Evolutionary conservation across 2,329 filamentous ascomycete species (phyloP).

Genomic region (Ophiostoma populinum): DNA sequence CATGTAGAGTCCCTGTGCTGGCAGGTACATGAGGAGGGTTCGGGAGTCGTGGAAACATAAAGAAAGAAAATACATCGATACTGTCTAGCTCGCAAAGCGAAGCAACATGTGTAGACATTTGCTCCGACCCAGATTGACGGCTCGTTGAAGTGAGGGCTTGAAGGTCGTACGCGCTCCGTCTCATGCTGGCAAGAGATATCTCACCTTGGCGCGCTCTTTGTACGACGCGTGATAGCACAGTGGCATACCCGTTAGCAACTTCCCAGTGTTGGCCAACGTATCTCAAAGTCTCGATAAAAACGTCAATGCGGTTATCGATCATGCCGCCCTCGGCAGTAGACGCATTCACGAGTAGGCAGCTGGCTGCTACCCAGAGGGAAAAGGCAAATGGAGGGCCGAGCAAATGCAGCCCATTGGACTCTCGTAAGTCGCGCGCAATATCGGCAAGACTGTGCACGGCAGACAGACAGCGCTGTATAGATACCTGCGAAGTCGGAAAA

Average conservation of each 20-base stretch:
- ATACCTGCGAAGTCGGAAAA: slow-evolving; percentile 74
- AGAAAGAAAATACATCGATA: slow-evolving; percentile 2
- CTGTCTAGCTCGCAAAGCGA: slow-evolving; percentile 3
- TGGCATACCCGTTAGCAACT: slow-evolving; percentile 67
- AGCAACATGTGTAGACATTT: neutral
- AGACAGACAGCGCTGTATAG: slow-evolving; percentile 62
- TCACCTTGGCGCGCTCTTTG: slow-evolving; percentile 72
- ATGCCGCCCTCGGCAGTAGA: slow-evolving; percentile 36
- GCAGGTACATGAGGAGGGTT: neutral
- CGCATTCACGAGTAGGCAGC: slow-evolving; percentile 76
- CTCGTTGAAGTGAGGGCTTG: slow-evolving; percentile 78
- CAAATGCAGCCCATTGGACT: slow-evolving; percentile 57
- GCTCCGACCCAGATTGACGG: slow-evolving; percentile 26
- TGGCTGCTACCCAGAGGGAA: slow-evolving; percentile 77
- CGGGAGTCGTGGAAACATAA: neutral
- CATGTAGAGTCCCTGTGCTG: too few species aligned
- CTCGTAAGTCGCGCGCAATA: slow-evolving; percentile 60
- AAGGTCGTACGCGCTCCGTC: slow-evolving; percentile 67
- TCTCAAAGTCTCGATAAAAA: slow-evolving; percentile 66
- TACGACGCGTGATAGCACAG: slow-evolving; percentile 62
- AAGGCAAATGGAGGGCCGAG: slow-evolving; percentile 85
- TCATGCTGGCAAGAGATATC: slow-evolving; percentile 78
- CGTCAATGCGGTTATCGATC: slow-evolving; percentile 59
- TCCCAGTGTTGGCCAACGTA: slow-evolving; percentile 75
- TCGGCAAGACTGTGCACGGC: slow-evolving; percentile 72